A percentile compares a stretch with the other conserved stretches of the same genome.
These are phyloP conservation scores for Silene latifolia DNA, from an alignment of 148 eudicot species.

Conservation along the genomic window DNA sequence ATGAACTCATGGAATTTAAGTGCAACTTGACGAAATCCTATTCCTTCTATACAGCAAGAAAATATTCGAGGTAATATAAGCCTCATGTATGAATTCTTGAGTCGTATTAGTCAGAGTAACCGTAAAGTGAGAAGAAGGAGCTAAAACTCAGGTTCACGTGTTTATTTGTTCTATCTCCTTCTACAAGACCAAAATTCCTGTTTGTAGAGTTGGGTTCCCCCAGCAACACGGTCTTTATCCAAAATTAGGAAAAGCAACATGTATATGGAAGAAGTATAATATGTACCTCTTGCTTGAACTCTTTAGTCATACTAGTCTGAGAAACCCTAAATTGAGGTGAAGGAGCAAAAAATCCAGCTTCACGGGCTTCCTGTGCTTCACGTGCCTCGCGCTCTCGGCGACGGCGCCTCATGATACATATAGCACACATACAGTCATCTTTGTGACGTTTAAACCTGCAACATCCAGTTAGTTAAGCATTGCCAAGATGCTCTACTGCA, in stretches of 20 bases:
- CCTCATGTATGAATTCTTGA: not conserved
- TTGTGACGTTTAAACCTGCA: conserved; percentile 83
- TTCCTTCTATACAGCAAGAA: not conserved
- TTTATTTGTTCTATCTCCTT: not conserved
- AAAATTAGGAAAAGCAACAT: conserved; percentile 6
- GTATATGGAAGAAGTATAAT: not conserved
- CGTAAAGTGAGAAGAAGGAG: not conserved
- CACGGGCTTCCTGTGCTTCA: conserved; percentile 64
- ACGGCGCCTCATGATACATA: conserved; percentile 94
- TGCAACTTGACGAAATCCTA: not conserved
- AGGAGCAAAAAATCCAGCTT: conserved; percentile 39
- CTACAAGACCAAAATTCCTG: not conserved
- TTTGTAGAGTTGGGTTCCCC: not conserved
- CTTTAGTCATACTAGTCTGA: conserved; percentile 39
- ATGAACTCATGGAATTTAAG: not conserved
- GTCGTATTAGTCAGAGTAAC: not conserved
- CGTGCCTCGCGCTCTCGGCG: conserved; percentile 80
- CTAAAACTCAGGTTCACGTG: not conserved
- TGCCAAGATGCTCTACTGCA: not conserved
- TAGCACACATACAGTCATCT: conserved; percentile 95
- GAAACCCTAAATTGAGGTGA: conserved; percentile 42
- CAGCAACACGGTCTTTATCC: not conserved
- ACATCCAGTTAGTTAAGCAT: not conserved
- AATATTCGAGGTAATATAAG: not conserved
- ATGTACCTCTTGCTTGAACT: conserved; percentile 56